Evolutionary conservation across 225 moss, liverwort and hornwort species (phyloP), one percentile per base, ranked within the genome.

Genomic region (Straminergon stramineum): DNA sequence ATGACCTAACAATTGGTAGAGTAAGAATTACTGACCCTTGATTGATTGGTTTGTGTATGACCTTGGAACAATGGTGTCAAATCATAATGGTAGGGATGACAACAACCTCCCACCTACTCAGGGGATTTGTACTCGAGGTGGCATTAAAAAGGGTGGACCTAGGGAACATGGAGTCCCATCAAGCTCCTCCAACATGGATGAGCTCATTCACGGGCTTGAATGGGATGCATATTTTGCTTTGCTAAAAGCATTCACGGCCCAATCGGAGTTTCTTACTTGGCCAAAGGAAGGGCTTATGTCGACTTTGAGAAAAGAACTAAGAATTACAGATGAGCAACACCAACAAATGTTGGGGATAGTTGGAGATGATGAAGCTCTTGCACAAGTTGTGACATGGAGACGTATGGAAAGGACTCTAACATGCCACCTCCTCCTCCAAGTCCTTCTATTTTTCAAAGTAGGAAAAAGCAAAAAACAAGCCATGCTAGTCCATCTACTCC

Each of bases 391-490:
- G 95, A 86, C 92, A 48, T 93, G 91, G 94, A 95, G 91, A 62
- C 79, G 48, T 52, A 77, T 83, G 2, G 64, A 65, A 91, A 95
- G 63, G 93, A 92, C 45, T 82, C 91, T 1, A 51, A 4, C 13
- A 90, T 90, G 70, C 52, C 74, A 6, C 65, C 90, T 39, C 85
- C 94, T 52, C 11, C 4, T 23, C 8, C 67, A 18, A 32, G 17
- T 37, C 35, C 0, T 37, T 3, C 93, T 55, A 92, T 94, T 34
- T 76, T 34, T 55, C 91, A 93, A 79, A 94, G 93, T 57, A 87
- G 93, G 77, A 97, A 98, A 81, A 97, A 91, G 34, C 94, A 94
- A 68, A 98, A 96, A 85, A 88, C 87, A n/a, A 92, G 80, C 45
- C 94, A 92, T 84, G 91, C 81, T 28, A 89, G 89, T 39, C 94